A percentile compares a stretch with the other conserved stretches of the same genome.
Conservation (phyloP, 805 yeast species). For the Wickerhamiella kurtzmanii region DNA sequence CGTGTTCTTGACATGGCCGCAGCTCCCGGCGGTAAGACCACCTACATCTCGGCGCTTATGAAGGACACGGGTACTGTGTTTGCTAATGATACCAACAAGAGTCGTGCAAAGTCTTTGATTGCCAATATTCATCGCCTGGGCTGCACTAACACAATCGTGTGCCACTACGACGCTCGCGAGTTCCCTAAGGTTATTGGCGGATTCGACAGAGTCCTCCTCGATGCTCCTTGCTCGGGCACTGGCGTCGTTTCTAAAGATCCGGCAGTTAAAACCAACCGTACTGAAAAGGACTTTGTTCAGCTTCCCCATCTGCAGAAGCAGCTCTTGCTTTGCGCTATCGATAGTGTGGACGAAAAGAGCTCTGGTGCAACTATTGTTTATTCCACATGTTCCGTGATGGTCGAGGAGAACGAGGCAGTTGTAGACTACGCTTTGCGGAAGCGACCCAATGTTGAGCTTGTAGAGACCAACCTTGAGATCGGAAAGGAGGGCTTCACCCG, state of each 20-base stretch:
- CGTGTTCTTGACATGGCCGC: slow-evolving; percentile 97
- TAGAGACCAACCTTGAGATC: slow-evolving; percentile 80
- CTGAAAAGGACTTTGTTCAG: slow-evolving; percentile 91
- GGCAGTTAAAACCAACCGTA: slow-evolving; percentile 81
- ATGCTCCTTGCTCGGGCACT: slow-evolving; percentile 99
- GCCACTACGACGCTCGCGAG: slow-evolving; percentile 96
- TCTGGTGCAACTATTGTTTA: slow-evolving; percentile 84
- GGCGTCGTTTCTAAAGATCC: slow-evolving; percentile 98
- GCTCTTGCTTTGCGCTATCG: slow-evolving; percentile 84
- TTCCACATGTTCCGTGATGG: slow-evolving; percentile 96
- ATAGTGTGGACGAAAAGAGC: slow-evolving; percentile 84
- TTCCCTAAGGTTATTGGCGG: slow-evolving; percentile 98
- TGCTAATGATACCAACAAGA: slow-evolving; percentile 94
- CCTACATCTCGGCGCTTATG: slow-evolving; percentile 90
- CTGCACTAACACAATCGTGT: slow-evolving; percentile 89
- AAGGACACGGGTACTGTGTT: slow-evolving; percentile 94
- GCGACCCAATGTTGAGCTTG: slow-evolving; percentile 89
- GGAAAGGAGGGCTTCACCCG: slow-evolving; percentile 95
- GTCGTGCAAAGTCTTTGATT: slow-evolving; percentile 88
- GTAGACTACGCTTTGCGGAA: slow-evolving; percentile 95
- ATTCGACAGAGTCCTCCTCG: slow-evolving; percentile 83
- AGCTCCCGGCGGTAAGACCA: slow-evolving; percentile 98
- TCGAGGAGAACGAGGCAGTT: slow-evolving; percentile 96
- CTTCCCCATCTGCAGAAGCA: slow-evolving; percentile 96
- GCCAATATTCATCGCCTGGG: slow-evolving; percentile 97